These are phyloP conservation scores for Penicillium nucicola DNA, from an alignment of 495 filamentous ascomycete genomes.

Conservation along the genomic window DNA sequence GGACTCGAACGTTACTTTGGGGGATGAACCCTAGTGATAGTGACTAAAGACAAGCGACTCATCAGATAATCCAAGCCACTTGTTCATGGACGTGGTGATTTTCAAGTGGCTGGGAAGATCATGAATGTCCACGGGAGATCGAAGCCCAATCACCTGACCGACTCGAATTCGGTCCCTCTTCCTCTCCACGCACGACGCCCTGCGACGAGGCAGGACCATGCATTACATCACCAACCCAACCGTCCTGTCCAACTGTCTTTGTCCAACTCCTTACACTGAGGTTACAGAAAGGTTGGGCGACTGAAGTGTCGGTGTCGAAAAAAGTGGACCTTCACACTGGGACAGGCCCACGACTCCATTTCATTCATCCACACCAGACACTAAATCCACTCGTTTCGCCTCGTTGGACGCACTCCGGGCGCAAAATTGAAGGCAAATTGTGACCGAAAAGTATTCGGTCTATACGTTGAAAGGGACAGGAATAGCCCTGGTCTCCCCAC, in stretches of 20 bases:
- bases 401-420: constrained; percentile 9
- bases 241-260: constrained; percentile 15
- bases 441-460: too few species aligned
- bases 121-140: not conserved
- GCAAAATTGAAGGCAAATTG: too few species aligned
- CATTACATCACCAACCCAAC: constrained; percentile 15
- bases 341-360: constrained; percentile 12
- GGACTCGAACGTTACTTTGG: constrained; percentile 1
- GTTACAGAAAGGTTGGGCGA: constrained; percentile 3
- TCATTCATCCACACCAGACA: constrained; percentile 1
- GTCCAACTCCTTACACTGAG: constrained; percentile 3
- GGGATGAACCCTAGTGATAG: constrained; percentile 2
- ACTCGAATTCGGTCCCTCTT: not conserved
- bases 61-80: not conserved
- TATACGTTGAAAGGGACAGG: too few species aligned
- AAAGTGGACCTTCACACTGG: constrained; percentile 11
- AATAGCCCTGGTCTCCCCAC: constrained; percentile 13
- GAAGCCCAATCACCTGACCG: constrained; percentile 13
- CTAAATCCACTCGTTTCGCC: not conserved
- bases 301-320: constrained; percentile 30
- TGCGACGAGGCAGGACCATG: not conserved
- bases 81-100: constrained; percentile 8
- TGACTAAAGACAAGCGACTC: not conserved
- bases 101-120: constrained; percentile 13
- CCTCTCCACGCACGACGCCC: not conserved